Base-by-base conservation (phyloP, 257 asterid genomes). In the Osmanthus fragrans region DNA sequence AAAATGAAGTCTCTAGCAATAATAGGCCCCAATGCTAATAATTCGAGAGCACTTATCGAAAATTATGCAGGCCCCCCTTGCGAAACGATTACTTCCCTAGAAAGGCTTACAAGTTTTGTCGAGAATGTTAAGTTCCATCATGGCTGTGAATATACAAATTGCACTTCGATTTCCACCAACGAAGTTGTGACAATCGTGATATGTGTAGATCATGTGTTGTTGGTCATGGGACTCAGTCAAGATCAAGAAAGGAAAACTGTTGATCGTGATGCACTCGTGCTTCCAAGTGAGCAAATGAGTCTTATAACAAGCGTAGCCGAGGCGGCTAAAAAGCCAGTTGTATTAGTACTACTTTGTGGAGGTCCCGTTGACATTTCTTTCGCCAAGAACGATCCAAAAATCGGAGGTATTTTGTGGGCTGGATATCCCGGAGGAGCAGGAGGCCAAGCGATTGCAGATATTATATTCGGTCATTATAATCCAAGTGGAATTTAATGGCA, bases 1-100 rank as follows among this genome's bases (percentile, higher is more conserved):
- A 58, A 66, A 45, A 74, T 81, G 23, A 23, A 18, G 33, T 77
- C 92, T 7, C 85, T 92, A 32, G 96, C 90, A 1, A 87, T 92
- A 23, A 87, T 90, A 34, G 94, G 94, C 25, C 96, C 96, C 15
- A 88, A 86, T 39, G 94, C 92, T 0, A 80, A 89, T 51, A 83
- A 67, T 1, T 65, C 91, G 4, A 40, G 83, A 63, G 49, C 81
- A 0, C 84, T 92, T 4, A 32, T 86, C 0, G 94, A 94, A 15
- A 92, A 90, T 81, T 92, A 92, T 27, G 90, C 85, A 11, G 97
- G 97, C n/a, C 86, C 85, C 7, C 94, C 96, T 25, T 87, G 97
- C 86, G 85, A 80, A 70, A 60, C 82, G 30, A 64, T 87, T 36
- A 82, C 88, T 33, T 84, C 87, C 40, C 81, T 90, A 4, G 80